phyloP scores from a whole-genome alignment of 768 basidiomycete genomes.

The Galerina marginata region DNA sequence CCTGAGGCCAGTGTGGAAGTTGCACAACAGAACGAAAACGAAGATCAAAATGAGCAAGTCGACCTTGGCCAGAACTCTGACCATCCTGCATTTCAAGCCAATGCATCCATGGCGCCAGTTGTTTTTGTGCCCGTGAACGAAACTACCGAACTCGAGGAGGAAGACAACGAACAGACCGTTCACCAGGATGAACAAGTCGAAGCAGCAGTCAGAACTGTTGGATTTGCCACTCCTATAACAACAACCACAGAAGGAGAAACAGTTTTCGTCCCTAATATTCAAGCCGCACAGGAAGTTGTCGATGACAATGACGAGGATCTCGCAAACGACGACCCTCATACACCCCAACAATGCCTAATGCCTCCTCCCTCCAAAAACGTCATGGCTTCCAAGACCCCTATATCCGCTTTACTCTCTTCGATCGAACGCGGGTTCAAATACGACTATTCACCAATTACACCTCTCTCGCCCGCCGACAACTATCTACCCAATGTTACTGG shows the following conservation, averaged over 20 bases:
- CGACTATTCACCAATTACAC: constrained; percentile 58
- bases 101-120: not conserved
- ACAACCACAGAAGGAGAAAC: too few species aligned
- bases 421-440: constrained; percentile 72
- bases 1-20: not conserved
- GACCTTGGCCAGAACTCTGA: not conserved
- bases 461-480: constrained; percentile 54
- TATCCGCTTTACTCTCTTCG: constrained; percentile 64
- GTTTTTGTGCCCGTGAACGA: not conserved
- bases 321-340: constrained; percentile 9
- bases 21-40: not conserved
- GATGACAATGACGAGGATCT: not conserved
- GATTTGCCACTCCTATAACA: too few species aligned
- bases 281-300: not conserved
- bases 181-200: too few species aligned
- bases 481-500: constrained; percentile 27
- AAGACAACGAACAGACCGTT: not conserved
- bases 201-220: too few species aligned
- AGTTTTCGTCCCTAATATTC: too few species aligned
- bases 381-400: constrained; percentile 55
- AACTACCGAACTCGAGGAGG: not conserved
- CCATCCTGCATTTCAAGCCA: too few species aligned
- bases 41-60: not conserved
- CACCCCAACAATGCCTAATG: constrained; percentile 22
- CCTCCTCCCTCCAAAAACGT: constrained; percentile 11